These are phyloP conservation scores for Asclepias syriaca DNA, from an alignment of 257 asterid species.

Conservation along the genomic window DNA sequence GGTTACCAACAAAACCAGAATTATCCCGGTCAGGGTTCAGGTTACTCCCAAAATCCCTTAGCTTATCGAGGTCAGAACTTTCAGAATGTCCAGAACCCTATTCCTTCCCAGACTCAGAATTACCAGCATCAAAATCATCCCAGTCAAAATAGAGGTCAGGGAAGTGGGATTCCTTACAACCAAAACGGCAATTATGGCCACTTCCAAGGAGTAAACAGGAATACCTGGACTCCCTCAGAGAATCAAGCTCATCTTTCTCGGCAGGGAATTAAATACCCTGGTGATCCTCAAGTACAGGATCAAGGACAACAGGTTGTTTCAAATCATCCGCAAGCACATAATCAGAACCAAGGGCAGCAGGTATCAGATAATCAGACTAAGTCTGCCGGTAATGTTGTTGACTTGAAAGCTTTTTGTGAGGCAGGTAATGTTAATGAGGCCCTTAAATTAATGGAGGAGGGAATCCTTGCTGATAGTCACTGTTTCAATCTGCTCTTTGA, in stretches of 20 bases:
- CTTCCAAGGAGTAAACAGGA: slow-evolving; percentile 3
- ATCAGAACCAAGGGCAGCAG: slow-evolving; percentile 37
- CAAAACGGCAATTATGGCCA: slow-evolving; percentile 22
- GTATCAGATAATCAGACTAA: slow-evolving; percentile 23
- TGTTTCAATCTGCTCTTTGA: slow-evolving; percentile 70
- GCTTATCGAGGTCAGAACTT: slow-evolving; percentile 24
- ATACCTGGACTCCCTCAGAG: slow-evolving; percentile 11
- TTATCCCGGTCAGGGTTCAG: slow-evolving; percentile 36
- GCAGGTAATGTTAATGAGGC: slow-evolving; percentile 82
- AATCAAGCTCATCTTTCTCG: neutral
- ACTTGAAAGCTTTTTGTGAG: slow-evolving; percentile 53
- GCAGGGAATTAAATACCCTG: slow-evolving; percentile 4
- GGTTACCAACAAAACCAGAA: slow-evolving; percentile 26
- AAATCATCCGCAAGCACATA: slow-evolving; percentile 31
- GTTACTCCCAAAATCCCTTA: slow-evolving; percentile 23
- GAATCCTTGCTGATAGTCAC: slow-evolving; percentile 51
- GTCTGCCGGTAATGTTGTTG: slow-evolving; percentile 32
- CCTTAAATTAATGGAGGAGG: slow-evolving; percentile 73
- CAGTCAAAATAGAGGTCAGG: neutral
- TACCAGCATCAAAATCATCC: neutral
- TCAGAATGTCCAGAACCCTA: neutral
- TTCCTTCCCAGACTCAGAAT: neutral
- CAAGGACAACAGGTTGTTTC: slow-evolving; percentile 30
- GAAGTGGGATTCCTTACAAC: slow-evolving; percentile 16
- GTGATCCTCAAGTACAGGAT: slow-evolving; percentile 32